Percentiles rank a stretch among this genome's conserved stretches.
Evolutionary conservation across 441 rosid species (phyloP).

Genomic region (Gossypium gossypioides): DNA sequence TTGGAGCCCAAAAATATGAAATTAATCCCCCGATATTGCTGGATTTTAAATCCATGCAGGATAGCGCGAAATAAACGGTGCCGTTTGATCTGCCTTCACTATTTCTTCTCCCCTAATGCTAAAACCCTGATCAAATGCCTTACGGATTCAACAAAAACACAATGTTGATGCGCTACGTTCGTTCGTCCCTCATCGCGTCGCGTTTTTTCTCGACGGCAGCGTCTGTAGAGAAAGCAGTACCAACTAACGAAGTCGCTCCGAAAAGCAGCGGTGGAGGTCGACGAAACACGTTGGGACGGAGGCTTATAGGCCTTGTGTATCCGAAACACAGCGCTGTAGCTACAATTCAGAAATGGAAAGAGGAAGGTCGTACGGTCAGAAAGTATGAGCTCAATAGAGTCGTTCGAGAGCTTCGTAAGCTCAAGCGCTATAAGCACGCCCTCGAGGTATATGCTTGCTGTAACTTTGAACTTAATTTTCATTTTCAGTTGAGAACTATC

Average conservation of each 20-base stretch:
- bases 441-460: conserved; percentile 41
- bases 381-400: conserved; percentile 69
- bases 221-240: conserved; percentile 5
- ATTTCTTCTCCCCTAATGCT: background rate
- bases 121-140: background rate
- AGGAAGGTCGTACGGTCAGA: conserved; percentile 56
- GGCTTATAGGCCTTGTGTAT: conserved; percentile 10
- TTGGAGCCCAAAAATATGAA: background rate
- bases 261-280: background rate
- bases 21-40: background rate
- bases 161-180: conserved; percentile 32
- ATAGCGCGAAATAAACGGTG: background rate
- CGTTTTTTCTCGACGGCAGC: conserved; percentile 34
- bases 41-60: background rate
- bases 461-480: background rate
- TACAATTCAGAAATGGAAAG: conserved; percentile 61
- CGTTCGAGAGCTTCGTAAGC: conserved; percentile 78
- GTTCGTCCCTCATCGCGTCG: conserved; percentile 30
- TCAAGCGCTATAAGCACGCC: conserved; percentile 80
- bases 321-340: conserved; percentile 73
- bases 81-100: background rate
- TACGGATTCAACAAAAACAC: background rate
- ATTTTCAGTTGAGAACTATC: background rate
- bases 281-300: background rate
- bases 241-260: background rate